A percentile compares a stretch with the other conserved stretches of the same genome.
Conservation (phyloP, 2,329 filamentous ascomycete species). For the Aspergillus spinulosporus region DNA sequence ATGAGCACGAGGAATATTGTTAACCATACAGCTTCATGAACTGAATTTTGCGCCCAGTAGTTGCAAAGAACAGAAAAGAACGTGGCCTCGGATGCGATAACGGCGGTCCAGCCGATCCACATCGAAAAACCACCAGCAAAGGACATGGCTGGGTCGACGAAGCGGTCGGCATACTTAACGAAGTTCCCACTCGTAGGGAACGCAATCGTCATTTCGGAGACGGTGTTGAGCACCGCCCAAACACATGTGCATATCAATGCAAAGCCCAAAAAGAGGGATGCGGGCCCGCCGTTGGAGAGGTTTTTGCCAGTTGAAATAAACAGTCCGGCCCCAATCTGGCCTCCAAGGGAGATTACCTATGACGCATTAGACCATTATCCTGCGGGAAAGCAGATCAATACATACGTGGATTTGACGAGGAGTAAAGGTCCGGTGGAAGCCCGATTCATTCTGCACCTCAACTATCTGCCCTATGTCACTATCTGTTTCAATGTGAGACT, state of each 20-base stretch:
- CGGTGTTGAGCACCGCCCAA: slow-evolving; percentile 34
- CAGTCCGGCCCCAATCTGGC: slow-evolving; percentile 21
- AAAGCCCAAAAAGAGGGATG: slow-evolving; percentile 37
- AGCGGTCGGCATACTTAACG: slow-evolving; percentile 15
- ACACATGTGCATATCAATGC: slow-evolving; percentile 31
- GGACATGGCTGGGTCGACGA: slow-evolving; percentile 14
- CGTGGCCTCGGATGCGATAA: slow-evolving; percentile 6
- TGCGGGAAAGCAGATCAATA: too few relatives aligned
- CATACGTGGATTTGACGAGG: slow-evolving; percentile 10
- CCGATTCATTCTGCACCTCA: neutral
- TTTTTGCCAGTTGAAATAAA: slow-evolving; percentile 25
- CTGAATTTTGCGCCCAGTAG: slow-evolving; percentile 4
- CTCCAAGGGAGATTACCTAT: slow-evolving; percentile 9
- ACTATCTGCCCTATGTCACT: neutral
- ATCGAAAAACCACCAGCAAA: slow-evolving; percentile 9
- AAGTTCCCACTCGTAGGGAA: slow-evolving; percentile 22
- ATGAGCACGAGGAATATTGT: slow-evolving; percentile 8
- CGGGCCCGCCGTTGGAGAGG: slow-evolving; percentile 34
- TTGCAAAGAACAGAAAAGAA: slow-evolving; percentile 6
- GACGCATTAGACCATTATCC: too few relatives aligned
- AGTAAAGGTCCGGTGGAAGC: slow-evolving; percentile 9
- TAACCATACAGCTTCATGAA: slow-evolving; percentile 2
- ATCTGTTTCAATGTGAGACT: neutral
- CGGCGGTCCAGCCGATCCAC: slow-evolving; percentile 11
- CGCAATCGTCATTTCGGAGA: slow-evolving; percentile 42